Evolutionary conservation across 768 basidiomycete genomes (phyloP).

Genomic region (Royoungia palumana): DNA sequence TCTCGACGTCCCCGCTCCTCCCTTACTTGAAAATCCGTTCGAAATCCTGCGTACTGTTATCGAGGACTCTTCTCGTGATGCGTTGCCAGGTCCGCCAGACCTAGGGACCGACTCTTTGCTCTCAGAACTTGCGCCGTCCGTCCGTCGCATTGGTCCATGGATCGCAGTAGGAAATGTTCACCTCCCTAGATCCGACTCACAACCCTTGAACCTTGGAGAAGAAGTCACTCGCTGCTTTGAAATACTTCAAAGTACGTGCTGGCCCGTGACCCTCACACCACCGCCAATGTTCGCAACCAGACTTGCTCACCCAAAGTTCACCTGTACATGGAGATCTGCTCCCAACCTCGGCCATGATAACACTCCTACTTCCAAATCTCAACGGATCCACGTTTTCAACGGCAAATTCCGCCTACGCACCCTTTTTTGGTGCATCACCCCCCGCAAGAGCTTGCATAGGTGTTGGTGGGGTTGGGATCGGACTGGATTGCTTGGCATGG

Average conservation of each 20-base stretch:
- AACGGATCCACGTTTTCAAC: conserved; percentile 56
- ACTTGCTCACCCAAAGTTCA: conserved; percentile 44
- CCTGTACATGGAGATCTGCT: conserved; percentile 29
- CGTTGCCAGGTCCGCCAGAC: neutral
- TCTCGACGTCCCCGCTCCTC: conserved; percentile 40
- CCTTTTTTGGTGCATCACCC: conserved; percentile 86
- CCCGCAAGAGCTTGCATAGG: conserved; percentile 95
- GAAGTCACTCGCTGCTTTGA: conserved; percentile 72
- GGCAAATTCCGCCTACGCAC: conserved; percentile 75
- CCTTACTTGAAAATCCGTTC: conserved; percentile 42
- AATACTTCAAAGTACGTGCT: conserved; percentile 51
- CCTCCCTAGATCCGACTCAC: conserved; percentile 19
- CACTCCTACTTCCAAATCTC: conserved; percentile 80
- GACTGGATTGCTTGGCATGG: conserved; percentile 83
- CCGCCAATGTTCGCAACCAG: conserved; percentile 34
- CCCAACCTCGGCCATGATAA: conserved; percentile 56
- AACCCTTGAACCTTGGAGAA: conserved; percentile 61
- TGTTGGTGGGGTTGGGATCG: conserved; percentile 57
- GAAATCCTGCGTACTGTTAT: conserved; percentile 6
- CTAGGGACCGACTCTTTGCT: neutral
- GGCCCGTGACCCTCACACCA: neutral
- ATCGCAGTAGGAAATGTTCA: conserved; percentile 60
- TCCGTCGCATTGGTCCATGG: conserved; percentile 54
- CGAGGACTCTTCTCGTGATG: conserved; percentile 9
- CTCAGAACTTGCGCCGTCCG: conserved; percentile 10